Base-by-base conservation (phyloP, 306 rosid species). In the Cucurbita pepo region DNA sequence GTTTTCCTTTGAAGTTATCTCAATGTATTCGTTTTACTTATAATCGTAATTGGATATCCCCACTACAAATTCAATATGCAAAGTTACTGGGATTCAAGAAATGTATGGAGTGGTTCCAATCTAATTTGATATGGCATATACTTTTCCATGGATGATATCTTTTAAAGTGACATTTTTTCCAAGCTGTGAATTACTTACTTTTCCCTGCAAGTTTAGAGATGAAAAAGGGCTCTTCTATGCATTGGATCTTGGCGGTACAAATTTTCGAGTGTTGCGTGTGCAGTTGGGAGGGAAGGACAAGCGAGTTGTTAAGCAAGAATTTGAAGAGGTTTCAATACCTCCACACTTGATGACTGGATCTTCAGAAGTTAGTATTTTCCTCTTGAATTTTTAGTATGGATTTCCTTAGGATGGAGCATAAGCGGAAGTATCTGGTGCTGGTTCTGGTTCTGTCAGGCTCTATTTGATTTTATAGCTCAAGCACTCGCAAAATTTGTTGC, bases 171-270 rank as follows among this genome's bases (percentile, higher is more conserved):
- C 13, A 37, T 0, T 34, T 40, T 38, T 63, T 61, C 6, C 7
- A 7, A 61, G 69, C 48, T 61, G 22, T 14, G 10, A 61, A n/a
- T 36, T 38, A n/a, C 69, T 61, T 36, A 61, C 69, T 44, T 37
- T 38, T 54, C 75, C 38, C 6, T 19, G 14, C 25, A 41, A 14
- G 52, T 37, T 37, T 63, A 95, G 99, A 87, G 82, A 91, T 83
- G 97, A 95, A 80, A 76, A 86, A 54, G 99, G 99, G 77, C 62
- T 88, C 72, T 95, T 84, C 76, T 95, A 95, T 85, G 97, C 99
- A 34, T 76, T 95, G 83, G 99, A 95, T 74, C 99, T 95, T 48
- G 97, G 97, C 48, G 99, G 99, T 78, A 95, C 97, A 50, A 91
- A 95, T 83, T 95, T 95, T 66, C 95, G 99, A 30, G 86, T 89